Evolutionary conservation across 345 rosid genomes (phyloP).

Genomic region (Ricinus communis): DNA sequence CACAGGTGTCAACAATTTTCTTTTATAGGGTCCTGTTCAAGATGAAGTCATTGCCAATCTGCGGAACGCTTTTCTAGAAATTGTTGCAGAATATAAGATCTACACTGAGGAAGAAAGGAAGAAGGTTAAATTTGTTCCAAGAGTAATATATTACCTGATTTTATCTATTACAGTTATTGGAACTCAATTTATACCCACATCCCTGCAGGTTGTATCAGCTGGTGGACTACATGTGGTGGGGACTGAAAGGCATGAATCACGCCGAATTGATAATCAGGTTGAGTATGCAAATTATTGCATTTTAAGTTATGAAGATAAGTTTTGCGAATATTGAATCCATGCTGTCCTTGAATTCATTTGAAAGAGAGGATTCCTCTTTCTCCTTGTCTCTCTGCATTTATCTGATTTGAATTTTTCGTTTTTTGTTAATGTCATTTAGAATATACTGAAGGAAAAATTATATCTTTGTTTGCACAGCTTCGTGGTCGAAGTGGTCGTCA

Average conservation of each 20-base stretch:
- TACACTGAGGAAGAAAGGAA: constrained; percentile 87
- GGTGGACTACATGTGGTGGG: constrained; percentile 98
- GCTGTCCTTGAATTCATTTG: not conserved
- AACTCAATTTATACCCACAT: constrained; percentile 17
- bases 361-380: not conserved
- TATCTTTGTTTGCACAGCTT: constrained; percentile 45
- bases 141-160: constrained; percentile 15
- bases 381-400: not conserved
- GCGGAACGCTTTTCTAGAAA: constrained; percentile 69
- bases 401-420: not conserved
- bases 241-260: constrained; percentile 93
- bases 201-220: constrained; percentile 74
- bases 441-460: constrained; percentile 12
- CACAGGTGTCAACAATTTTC: not conserved
- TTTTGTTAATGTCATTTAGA: not conserved
- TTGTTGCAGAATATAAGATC: constrained; percentile 70
- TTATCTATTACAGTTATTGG: constrained; percentile 14
- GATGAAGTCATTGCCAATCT: constrained; percentile 86
- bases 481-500: constrained; percentile 96
- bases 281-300: not conserved
- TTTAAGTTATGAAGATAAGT: not conserved
- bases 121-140: constrained; percentile 43
- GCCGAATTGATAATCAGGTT: constrained; percentile 94
- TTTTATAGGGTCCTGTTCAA: constrained; percentile 78
- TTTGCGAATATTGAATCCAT: not conserved